These are phyloP conservation scores for Sanguinoderma infundibulare DNA, from an alignment of 1,284 basidiomycete species.

Conservation along the genomic window DNA sequence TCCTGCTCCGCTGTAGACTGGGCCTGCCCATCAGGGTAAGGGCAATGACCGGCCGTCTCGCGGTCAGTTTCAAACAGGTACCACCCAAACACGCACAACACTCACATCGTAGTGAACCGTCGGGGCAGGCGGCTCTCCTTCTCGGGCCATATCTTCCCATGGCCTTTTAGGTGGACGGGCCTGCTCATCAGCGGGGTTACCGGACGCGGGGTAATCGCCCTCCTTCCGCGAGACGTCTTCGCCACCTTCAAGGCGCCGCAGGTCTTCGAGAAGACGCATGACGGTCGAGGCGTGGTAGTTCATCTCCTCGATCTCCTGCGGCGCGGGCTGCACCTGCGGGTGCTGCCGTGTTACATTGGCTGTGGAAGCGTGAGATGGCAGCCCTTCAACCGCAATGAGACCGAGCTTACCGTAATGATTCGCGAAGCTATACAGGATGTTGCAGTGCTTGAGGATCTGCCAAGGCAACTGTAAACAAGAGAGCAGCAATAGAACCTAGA, in stretches of 20 bases:
- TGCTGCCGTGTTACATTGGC: constrained; percentile 50
- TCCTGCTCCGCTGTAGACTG: constrained; percentile 74
- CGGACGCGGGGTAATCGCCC: constrained; percentile 13
- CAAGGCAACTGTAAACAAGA: constrained; percentile 13
- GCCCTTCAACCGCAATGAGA: background rate
- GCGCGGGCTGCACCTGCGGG: constrained; percentile 53
- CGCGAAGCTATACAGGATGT: constrained; percentile 63
- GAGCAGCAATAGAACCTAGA: constrained; percentile 8
- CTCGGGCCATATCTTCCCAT: constrained; percentile 72
- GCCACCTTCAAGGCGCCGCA: constrained; percentile 45
- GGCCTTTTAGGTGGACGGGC: constrained; percentile 70
- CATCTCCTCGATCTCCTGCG: constrained; percentile 69
- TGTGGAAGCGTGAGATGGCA: constrained; percentile 25
- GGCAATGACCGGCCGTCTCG: constrained; percentile 18
- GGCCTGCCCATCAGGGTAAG: constrained; percentile 27
- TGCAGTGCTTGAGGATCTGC: constrained; percentile 67
- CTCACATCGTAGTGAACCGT: constrained; percentile 33
- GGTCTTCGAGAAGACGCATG: constrained; percentile 66
- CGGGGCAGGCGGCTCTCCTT: constrained; percentile 30
- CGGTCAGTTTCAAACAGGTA: constrained; percentile 17
- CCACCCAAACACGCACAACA: constrained; percentile 1
- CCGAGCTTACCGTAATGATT: constrained; percentile 56
- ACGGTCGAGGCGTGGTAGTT: constrained; percentile 62
- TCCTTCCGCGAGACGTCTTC: constrained; percentile 38
- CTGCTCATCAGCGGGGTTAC: constrained; percentile 36